Base-by-base conservation (phyloP, 257 asterid genomes). In the Solanum chiquidenum region DNA sequence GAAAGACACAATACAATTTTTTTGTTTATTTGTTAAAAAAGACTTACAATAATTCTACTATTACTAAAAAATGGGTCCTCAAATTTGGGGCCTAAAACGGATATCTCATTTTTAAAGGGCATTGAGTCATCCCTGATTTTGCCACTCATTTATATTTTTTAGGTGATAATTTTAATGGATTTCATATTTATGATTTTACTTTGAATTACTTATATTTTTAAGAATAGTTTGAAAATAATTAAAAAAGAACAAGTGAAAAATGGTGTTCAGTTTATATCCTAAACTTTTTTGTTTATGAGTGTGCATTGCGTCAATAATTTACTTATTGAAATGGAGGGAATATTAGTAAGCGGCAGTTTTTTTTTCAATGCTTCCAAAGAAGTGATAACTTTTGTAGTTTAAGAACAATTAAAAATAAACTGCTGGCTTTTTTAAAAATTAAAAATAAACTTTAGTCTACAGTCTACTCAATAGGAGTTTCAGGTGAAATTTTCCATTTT, bases 201-300 rank as follows among this genome's bases (percentile, higher is more conserved):
- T 21, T 52, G 62, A 52, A 16, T 52, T 16, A 52, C 16, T 52
- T 52, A 14, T 52, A 52, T 16, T 2, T 52, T 52, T 52, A 52
- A 52, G 9, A 52, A 52, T 52, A 52, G 0, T 52, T 52, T 58
- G 0, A 58, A 6, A 58, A 21, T 58, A 20, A 58, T 12, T 58
- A 21, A 7, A 58, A 20, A 4, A 2, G 1, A 3, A 58, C 20
- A 58, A 58, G 4, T 7, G 0, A 7, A 58, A 7, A 20, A 0
- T 8, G 1, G 2, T 21, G 1, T 21, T 58, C 2, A 3, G 21
- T 58, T 0, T 58, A 21, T 58, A 58, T 58, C 4, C 25, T 6
- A 21, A 52, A 58, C 1, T 7, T 20, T 58, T 3, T 58, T 58
- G 1, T 58, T 58, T 20, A 7, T 55, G 4, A 20, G 1, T 58